phyloP scores from a whole-genome alignment of 192 early-diverging fungal genomes.

The Lobosporangium transversale region DNA sequence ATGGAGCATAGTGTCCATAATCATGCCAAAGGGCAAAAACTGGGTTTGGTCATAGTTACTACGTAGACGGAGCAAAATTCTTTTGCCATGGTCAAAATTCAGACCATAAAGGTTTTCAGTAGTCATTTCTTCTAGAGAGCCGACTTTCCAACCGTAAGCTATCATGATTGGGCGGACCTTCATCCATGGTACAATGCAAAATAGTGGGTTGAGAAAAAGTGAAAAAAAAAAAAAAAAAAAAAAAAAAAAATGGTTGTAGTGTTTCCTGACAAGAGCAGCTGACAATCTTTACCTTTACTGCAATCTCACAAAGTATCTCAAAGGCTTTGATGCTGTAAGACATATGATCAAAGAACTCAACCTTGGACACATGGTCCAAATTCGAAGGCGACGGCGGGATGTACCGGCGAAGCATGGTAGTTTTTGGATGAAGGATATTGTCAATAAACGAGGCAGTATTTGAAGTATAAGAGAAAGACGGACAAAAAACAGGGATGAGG shows the following conservation, averaged over 20 bases:
- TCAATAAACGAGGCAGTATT: too few species aligned
- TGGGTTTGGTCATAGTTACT: conserved; percentile 55
- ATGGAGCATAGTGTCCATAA: conserved; percentile 83
- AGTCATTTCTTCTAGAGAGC: conserved; percentile 67
- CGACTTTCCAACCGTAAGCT: conserved; percentile 67
- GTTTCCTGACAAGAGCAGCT: neutral
- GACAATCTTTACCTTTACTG: conserved; percentile 40
- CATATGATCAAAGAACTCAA: too few species aligned
- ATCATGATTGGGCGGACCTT: conserved; percentile 79
- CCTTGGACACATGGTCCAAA: too few species aligned
- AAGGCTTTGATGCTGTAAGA: too few species aligned
- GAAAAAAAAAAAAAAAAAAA: neutral
- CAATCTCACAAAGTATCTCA: conserved; percentile 50
- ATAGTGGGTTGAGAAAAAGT: neutral
- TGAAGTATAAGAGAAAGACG: too few species aligned
- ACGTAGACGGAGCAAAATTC: conserved; percentile 76
- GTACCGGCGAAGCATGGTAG: too few species aligned
- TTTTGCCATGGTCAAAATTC: conserved; percentile 74
- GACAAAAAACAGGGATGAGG: too few species aligned
- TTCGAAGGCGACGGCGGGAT: too few species aligned
- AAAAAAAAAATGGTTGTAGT: too few species aligned
- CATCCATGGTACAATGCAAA: too few species aligned
- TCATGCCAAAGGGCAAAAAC: conserved; percentile 69
- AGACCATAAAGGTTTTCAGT: conserved; percentile 70
- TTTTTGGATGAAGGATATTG: too few species aligned